Base-by-base conservation (phyloP, 306 rosid genomes). In the Medicago truncatula region DNA sequence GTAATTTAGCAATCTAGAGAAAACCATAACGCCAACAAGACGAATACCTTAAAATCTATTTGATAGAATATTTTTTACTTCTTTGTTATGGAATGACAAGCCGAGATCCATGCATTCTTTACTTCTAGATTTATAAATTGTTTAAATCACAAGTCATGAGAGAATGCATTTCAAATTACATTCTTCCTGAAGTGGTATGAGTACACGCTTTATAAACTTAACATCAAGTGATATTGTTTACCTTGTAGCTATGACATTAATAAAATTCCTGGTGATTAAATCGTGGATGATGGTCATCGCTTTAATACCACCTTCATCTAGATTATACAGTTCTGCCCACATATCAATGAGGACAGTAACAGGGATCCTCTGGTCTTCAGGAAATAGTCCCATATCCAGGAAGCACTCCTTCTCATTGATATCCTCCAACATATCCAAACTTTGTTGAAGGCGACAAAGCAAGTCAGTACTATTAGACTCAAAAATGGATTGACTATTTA, bases 341-440 rank as follows among this genome's bases (percentile, higher is more conserved):
- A 91, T 88, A 78, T 89, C 96, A 68, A 89, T 59, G 25, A 93
- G 84, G 41, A 75, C 78, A 64, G 88, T 21, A 43, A 74, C 96
- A 60, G 87, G 87, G 40, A 93, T 86, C 70, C 81, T 82, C 65
- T 78, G 89, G 67, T 85, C 90, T 72, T 86, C 93, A 1, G 91
- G 96, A 73, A 90, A 91, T 20, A 88, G 83, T 36, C 90, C 90
- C 0, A 93, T 79, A 81, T 93, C 98, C 76, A 84, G 21, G 87
- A 93, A 93, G 76, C 87, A 85, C 61, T 85, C 87, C 79, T 76
- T 81, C 0, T 77, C 83, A 4, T 28, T 28, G 57, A 78, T 69
- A 18, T 82, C 44, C 49, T 83, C 88, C 81, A 83, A 70, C 5
- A 74, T 76, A 64, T 90, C 89, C 58, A 92, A 64, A 77, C 85